Base-by-base conservation (phyloP, 1,139 yeast genomes). In the Magnusiomyces paraingens region DNA sequence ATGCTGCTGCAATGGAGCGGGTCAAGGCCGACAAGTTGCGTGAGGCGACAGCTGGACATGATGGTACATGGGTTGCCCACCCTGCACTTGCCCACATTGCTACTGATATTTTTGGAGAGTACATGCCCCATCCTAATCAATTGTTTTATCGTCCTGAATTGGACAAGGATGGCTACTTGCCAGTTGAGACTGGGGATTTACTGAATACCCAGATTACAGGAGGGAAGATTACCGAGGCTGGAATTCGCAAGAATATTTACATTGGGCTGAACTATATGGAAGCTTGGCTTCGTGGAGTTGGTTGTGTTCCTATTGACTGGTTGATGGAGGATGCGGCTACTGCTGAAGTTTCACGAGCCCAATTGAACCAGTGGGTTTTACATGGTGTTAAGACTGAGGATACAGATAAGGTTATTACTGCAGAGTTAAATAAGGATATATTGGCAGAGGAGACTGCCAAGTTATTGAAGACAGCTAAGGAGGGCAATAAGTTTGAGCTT, bases 321-420 rank as follows among this genome's bases (percentile, higher is more conserved):
- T 76, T 84, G 71, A 84, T 84, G 91, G 91, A 84, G 73, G 91
- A 84, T 66, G 91, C 91, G 49, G 91, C 91, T 52, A 84, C 91
- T 54, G 91, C 91, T 52, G 91, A 84, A 70, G 90, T 85, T 48
- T 83, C 89, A 35, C 80, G 91, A 69, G 79, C 86, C 40, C 89
- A 84, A 71, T 77, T 84, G 62, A 82, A 86, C 80, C 89, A 84
- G 70, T 85, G 91, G 91, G 88, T 84, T 58, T 79, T 81, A 58
- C 90, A 84, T 68, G 82, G 82, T 55, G 81, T 80, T 52, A 70
- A 71, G 61, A 83, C 89, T 51, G 81, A 78, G 59, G 75, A 76
- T 58, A 55, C 60, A 4, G 70, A 72, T 55, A 84, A 84, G 59
- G 71, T 68, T 49, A 75, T 85, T 57, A 79, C 84, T 62, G 77